Evolutionary conservation across 306 rosid genomes (phyloP).

Genomic region (Inga laurina): DNA sequence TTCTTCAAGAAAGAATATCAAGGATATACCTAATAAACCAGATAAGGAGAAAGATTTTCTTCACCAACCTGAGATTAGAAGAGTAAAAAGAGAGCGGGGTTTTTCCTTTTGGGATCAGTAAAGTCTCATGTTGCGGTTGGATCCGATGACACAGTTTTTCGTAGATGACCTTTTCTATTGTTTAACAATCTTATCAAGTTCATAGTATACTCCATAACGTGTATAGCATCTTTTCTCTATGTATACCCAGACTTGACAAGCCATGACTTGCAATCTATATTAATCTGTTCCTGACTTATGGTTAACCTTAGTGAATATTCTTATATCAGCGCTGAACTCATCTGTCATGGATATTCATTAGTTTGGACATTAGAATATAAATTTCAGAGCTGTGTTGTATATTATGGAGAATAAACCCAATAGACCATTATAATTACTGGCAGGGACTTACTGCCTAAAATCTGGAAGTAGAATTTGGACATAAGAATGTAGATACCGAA

Average conservation of each 20-base stretch:
- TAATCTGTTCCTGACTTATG: not conserved
- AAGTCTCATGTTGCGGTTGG: constrained; percentile 27
- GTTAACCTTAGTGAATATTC: not conserved
- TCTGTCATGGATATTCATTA: not conserved
- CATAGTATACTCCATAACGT: constrained; percentile 17
- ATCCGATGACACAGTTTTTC: constrained; percentile 4
- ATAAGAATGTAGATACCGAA: not conserved
- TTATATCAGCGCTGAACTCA: not conserved
- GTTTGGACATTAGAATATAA: not conserved
- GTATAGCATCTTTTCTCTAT: constrained; percentile 14
- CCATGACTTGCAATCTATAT: not conserved
- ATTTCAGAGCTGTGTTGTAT: not conserved
- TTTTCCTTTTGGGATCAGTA: constrained; percentile 81
- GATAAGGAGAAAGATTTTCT: constrained; percentile 54
- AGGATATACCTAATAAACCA: constrained; percentile 37
- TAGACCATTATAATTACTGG: not conserved
- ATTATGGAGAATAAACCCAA: not conserved
- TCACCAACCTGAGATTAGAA: constrained; percentile 67
- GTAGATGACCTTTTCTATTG: not conserved
- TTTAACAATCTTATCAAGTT: constrained; percentile 16
- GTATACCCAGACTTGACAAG: not conserved
- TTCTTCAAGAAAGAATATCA: constrained; percentile 34
- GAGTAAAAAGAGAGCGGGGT: constrained; percentile 63
- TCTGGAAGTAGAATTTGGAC: not conserved
- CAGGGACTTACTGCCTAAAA: not conserved